Base-by-base conservation (phyloP, 495 filamentous ascomycete genomes). In the Endocarpon pusillum region DNA sequence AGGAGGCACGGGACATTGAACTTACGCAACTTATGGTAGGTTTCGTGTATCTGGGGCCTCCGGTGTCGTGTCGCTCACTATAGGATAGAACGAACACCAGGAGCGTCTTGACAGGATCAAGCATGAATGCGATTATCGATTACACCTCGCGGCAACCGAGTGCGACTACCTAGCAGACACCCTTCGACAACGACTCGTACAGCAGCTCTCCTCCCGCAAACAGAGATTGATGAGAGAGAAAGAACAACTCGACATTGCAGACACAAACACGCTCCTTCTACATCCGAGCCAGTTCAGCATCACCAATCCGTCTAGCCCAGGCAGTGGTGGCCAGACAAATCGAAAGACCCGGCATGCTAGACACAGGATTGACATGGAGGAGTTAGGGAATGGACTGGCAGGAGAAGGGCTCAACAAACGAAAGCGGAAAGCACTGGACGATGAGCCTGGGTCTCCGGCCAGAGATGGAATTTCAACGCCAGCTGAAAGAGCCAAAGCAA, bases 211-310 rank as follows among this genome's bases (percentile, higher is more conserved):
- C 10, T 62, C 70, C 21, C 87, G 86, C 47, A 79, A 81, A 34
- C 64, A 67, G 33, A 69, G 78, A 27, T 59, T 97, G 24, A 69
- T 76, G 45, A 75, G 78, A 38, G 89, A 97, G 43, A 94, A 92
- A 49, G 91, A 96, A 41, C 56, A 73, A 47, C 52, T 91, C 22
- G 89, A 96, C 41, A 81, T 94, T 22, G 70, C 76, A 10, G 91
- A 96, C 45, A 77, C 71, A 38, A 91, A 80, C 42, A 81, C 89
- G 9, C 68, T 91, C 3, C 73, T 94, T 20, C 69, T 93, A 4
- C 83, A 96, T 45, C 86, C 91, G 10, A 87, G 78, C 42, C 89
- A 97, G 48, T 94, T 85, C 55, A 79, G 76, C 52, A 71, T 93
- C 38, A 74, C 72, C 42, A 80, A 81, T 49, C 74, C 75, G 18